A percentile compares a stretch with the other conserved stretches of the same genome.
Conservation (phyloP, 2,329 filamentous ascomycete species). For the Sporothrix schenckii region DNA sequence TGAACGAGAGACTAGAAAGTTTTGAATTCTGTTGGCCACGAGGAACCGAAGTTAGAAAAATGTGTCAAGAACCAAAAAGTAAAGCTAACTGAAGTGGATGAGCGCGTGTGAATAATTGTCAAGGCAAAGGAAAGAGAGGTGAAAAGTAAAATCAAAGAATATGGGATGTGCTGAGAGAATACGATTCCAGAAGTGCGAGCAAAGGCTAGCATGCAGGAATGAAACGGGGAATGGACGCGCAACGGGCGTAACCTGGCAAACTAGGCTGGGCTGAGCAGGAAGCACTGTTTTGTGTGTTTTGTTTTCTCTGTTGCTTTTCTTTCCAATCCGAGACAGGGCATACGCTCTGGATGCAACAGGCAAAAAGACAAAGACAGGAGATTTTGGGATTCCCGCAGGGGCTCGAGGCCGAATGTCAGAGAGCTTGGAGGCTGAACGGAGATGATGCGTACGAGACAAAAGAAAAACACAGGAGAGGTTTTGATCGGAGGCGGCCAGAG, state of each 20-base stretch:
- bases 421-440: constrained; percentile 6
- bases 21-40: constrained; percentile 20
- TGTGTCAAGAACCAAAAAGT: neutral
- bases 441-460: constrained; percentile 13
- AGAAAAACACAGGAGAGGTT: no score
- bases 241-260: neutral
- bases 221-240: constrained; percentile 7
- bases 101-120: neutral
- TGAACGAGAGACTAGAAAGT: constrained; percentile 30
- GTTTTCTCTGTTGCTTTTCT: neutral
- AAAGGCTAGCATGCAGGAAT: constrained; percentile 16
- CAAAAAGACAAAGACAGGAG: constrained; percentile 8
- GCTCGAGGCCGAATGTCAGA: constrained; percentile 5
- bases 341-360: constrained; percentile 20
- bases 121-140: neutral
- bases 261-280: neutral
- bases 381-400: constrained; percentile 6
- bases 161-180: constrained; percentile 6
- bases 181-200: constrained; percentile 11
- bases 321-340: constrained; percentile 25
- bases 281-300: constrained; percentile 15
- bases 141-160: constrained; percentile 1
- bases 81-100: neutral
- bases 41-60: constrained; percentile 18
- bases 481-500: neutral